phyloP scores from a whole-genome alignment of 495 filamentous ascomycete species.

The Aspergillus cristatus region DNA sequence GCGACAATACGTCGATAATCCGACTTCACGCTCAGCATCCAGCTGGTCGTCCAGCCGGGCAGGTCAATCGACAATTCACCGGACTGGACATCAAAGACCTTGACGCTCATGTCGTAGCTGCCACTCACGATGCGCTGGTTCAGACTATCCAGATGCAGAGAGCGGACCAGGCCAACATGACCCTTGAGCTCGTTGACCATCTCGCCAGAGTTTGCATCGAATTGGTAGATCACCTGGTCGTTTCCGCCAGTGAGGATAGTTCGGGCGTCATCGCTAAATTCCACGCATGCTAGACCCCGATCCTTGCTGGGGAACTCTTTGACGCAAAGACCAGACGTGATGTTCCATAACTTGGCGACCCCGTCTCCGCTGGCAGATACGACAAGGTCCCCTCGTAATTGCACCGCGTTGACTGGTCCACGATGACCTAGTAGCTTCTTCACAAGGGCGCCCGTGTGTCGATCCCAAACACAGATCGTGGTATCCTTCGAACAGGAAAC shows the following conservation, averaged over 20 bases:
- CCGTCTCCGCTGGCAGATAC: slow-evolving; percentile 92
- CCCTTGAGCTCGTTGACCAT: slow-evolving; percentile 67
- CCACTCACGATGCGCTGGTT: slow-evolving; percentile 81
- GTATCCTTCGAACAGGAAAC: slow-evolving; percentile 94
- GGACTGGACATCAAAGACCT: slow-evolving; percentile 75
- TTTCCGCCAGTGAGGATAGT: slow-evolving; percentile 90
- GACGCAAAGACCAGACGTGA: slow-evolving; percentile 72
- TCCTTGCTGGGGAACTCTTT: slow-evolving; percentile 81
- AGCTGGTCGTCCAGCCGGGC: slow-evolving; percentile 85
- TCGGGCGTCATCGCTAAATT: slow-evolving; percentile 85
- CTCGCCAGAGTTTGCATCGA: slow-evolving; percentile 83
- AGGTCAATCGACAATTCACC: slow-evolving; percentile 67
- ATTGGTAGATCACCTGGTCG: slow-evolving; percentile 87
- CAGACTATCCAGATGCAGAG: slow-evolving; percentile 74
- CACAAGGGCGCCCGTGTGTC: slow-evolving; percentile 60
- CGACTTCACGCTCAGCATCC: slow-evolving; percentile 91
- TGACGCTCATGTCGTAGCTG: slow-evolving; percentile 89
- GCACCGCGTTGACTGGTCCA: slow-evolving; percentile 92
- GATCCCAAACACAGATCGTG: slow-evolving; percentile 88
- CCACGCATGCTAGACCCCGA: slow-evolving; percentile 87
- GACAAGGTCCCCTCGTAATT: slow-evolving; percentile 81
- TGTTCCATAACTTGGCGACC: slow-evolving; percentile 87
- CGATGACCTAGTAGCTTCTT: slow-evolving; percentile 72
- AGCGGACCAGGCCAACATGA: slow-evolving; percentile 74
- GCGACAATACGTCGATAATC: slow-evolving; percentile 90